These are phyloP conservation scores for Eucommia ulmoides DNA, from an alignment of 257 asterid genomes.

Conservation along the genomic window DNA sequence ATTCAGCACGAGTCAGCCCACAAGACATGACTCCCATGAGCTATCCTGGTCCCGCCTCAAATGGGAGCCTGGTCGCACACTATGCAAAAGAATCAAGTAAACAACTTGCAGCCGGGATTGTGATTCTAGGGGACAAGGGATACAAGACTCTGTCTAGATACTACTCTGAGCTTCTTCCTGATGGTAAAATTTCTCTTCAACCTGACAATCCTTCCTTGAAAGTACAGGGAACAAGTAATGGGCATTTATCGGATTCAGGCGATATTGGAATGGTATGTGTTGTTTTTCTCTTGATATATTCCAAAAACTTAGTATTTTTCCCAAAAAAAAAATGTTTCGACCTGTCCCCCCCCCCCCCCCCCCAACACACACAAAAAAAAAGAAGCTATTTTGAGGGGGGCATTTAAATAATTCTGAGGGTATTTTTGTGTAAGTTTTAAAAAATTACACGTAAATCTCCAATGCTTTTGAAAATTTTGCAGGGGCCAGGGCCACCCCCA, in stretches of 20 bases:
- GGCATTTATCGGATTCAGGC: slow-evolving; percentile 44
- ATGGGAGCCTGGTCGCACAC: slow-evolving; percentile 86
- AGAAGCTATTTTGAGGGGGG: too few species aligned
- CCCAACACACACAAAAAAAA: too few species aligned
- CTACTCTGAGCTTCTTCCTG: slow-evolving; percentile 68
- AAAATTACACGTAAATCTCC: too few species aligned
- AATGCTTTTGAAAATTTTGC: too few species aligned
- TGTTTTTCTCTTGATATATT: too few species aligned
- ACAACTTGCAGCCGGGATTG: slow-evolving; percentile 88
- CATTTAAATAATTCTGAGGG: too few species aligned
- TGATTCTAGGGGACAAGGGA: slow-evolving; percentile 84
- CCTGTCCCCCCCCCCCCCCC: too few species aligned
- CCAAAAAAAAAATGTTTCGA: too few species aligned
- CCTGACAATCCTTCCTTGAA: slow-evolving; percentile 34
- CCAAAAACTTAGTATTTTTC: too few species aligned
- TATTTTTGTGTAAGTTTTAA: too few species aligned
- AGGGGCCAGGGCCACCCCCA: too few species aligned
- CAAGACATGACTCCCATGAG: slow-evolving; percentile 57
- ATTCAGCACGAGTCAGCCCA: slow-evolving; percentile 62
- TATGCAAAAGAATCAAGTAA: slow-evolving; percentile 94
- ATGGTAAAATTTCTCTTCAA: slow-evolving; percentile 34
- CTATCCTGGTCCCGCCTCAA: slow-evolving; percentile 43
- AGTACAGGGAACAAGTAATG: slow-evolving; percentile 39
- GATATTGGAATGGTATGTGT: slow-evolving; percentile 82
- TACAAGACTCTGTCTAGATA: slow-evolving; percentile 71